phyloP scores from a whole-genome alignment of 768 basidiomycete species.

The Collybia sp. region DNA sequence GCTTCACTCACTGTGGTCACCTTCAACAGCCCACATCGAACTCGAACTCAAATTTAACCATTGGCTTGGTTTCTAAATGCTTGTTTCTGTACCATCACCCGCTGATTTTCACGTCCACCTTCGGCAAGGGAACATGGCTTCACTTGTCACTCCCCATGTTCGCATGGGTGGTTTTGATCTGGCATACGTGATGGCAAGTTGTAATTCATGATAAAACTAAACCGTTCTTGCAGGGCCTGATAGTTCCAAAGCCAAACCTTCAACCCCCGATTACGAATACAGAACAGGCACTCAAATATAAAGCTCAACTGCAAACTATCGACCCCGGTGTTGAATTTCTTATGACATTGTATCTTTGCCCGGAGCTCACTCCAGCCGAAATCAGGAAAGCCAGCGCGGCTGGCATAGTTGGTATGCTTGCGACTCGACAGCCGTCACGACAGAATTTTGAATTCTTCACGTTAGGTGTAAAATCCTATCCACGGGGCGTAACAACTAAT shows the following conservation, averaged over 20 bases:
- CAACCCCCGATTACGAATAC: constrained; percentile 84
- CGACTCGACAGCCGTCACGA: background rate
- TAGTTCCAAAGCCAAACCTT: constrained; percentile 67
- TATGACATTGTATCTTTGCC: constrained; percentile 95
- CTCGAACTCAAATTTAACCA: background rate
- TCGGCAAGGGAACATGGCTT: constrained; percentile 77
- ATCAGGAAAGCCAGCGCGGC: constrained; percentile 82
- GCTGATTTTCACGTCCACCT: constrained; percentile 98
- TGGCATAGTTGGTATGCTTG: constrained; percentile 61
- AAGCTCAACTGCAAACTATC: constrained; percentile 64
- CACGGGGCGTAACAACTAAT: constrained; percentile 95
- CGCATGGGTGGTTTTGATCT: constrained; percentile 83
- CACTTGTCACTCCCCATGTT: constrained; percentile 88
- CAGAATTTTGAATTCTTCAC: background rate
- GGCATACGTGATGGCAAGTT: constrained; percentile 92
- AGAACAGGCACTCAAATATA: constrained; percentile 78
- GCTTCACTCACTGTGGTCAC: too few relatives aligned
- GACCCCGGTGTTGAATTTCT: constrained; percentile 81
- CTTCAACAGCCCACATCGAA: too few relatives aligned
- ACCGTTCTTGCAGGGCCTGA: constrained; percentile 1
- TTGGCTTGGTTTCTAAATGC: constrained; percentile 20
- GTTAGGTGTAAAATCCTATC: constrained; percentile 90
- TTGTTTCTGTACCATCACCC: constrained; percentile 52
- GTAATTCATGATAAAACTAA: background rate
- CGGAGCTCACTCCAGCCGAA: constrained; percentile 85